A percentile compares a stretch with the other conserved stretches of the same genome.
Evolutionary conservation across 2,329 filamentous ascomycete genomes (phyloP).

Genomic region (Colletotrichum navitas): DNA sequence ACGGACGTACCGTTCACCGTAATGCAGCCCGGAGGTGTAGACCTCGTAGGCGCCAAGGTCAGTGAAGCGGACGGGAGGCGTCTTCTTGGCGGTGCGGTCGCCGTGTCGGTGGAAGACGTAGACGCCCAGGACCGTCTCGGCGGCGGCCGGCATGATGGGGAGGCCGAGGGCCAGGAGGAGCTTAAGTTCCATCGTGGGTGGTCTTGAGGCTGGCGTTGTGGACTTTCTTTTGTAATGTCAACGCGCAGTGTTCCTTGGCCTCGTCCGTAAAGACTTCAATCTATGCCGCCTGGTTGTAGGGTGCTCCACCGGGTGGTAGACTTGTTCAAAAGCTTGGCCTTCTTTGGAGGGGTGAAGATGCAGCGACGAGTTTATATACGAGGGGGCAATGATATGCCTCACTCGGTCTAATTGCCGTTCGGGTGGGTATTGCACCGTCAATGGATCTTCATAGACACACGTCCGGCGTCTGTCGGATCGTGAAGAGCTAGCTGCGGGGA

Average conservation of each 20-base stretch:
- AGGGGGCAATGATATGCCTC: not conserved
- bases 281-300: not conserved
- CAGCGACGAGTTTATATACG: not conserved
- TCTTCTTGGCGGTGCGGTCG: constrained; percentile 85
- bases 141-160: constrained; percentile 56
- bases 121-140: constrained; percentile 81
- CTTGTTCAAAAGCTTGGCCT: not conserved
- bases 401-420: not conserved
- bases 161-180: constrained; percentile 46
- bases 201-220: constrained; percentile 16
- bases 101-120: constrained; percentile 94
- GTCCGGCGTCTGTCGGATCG: not conserved
- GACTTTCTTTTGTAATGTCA: constrained; percentile 3
- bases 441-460: constrained; percentile 7
- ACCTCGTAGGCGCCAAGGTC: constrained; percentile 83
- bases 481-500: constrained; percentile 8
- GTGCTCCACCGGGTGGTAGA: not conserved
- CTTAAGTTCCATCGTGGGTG: constrained; percentile 55
- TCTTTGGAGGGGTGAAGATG: not conserved
- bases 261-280: not conserved
- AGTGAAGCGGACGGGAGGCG: constrained; percentile 79
- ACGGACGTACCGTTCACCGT: constrained; percentile 80
- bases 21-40: constrained; percentile 79
- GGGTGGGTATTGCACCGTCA: constrained; percentile 17
- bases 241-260: not conserved